Conservation (phyloP, 306 rosid genomes). For the Bauhinia variegata region DNA sequence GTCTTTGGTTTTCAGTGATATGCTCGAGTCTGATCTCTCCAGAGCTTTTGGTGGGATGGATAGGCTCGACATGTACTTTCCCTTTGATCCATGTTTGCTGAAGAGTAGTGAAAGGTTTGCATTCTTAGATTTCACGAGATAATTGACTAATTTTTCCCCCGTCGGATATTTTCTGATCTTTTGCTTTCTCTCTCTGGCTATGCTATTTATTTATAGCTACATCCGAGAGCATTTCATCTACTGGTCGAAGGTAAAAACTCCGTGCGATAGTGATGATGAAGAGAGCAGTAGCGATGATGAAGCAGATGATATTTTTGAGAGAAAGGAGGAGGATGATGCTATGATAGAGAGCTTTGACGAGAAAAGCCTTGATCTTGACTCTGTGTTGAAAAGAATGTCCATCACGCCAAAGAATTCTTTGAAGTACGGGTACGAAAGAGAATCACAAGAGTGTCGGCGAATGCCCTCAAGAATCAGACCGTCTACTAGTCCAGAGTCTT, state of each 20-base stretch:
- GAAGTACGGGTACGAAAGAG: conserved; percentile 12
- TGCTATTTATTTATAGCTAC: conserved; percentile 60
- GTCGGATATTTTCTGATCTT: conserved; percentile 30
- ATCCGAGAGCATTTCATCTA: conserved; percentile 63
- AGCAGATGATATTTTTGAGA: conserved; percentile 35
- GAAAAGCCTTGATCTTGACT: conserved; percentile 39
- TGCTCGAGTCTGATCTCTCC: conserved; percentile 78
- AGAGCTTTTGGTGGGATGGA: conserved; percentile 78
- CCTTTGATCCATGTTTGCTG: conserved; percentile 86
- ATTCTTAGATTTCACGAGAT: neutral
- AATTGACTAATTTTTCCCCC: conserved; percentile 9
- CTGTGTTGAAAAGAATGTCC: conserved; percentile 61
- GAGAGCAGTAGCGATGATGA: conserved; percentile 49
- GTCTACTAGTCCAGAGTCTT: conserved; percentile 62
- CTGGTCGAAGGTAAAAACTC: conserved; percentile 80
- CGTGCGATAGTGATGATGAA: conserved; percentile 49
- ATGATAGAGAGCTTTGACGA: conserved; percentile 44
- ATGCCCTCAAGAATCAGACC: conserved; percentile 71
- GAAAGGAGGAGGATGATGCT: conserved; percentile 39
- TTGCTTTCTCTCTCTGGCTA: conserved; percentile 2
- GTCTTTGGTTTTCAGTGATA: conserved; percentile 54
- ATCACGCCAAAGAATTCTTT: conserved; percentile 60
- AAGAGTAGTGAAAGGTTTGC: conserved; percentile 74
- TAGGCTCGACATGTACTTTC: conserved; percentile 89
- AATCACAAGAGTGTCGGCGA: conserved; percentile 3